Percentiles rank a stretch among this genome's conserved stretches.
Conservation (phyloP, 2,329 filamentous ascomycete species). For the Metarhizium anisopliae region DNA sequence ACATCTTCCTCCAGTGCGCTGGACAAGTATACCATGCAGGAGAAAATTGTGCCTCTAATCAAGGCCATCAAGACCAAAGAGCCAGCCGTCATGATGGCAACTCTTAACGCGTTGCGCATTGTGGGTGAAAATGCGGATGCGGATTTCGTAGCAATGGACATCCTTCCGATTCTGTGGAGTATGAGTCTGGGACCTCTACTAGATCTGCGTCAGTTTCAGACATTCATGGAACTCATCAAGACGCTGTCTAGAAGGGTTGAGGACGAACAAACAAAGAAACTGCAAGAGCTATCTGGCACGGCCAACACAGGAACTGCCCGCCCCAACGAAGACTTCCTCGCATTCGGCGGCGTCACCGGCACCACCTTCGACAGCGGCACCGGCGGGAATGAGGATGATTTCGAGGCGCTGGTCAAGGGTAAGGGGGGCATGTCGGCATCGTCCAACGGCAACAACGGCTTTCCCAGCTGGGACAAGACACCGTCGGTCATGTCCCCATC, state of each 20-base stretch:
- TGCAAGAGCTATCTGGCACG: conserved; percentile 69
- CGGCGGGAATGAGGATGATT: conserved; percentile 59
- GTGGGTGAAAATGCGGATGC: conserved; percentile 75
- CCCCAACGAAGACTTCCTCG: conserved; percentile 58
- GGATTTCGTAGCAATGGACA: conserved; percentile 86
- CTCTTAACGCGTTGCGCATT: conserved; percentile 73
- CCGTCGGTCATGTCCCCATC: conserved; percentile 26
- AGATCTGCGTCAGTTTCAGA: conserved; percentile 77
- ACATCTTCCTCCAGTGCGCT: conserved; percentile 65
- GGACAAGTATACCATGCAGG: conserved; percentile 97
- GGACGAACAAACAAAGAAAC: conserved; percentile 76
- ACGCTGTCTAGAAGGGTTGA: conserved; percentile 71
- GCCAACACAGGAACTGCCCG: conserved; percentile 39
- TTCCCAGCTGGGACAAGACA: conserved; percentile 40
- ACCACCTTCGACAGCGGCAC: conserved; percentile 37
- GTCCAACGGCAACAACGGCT: conserved; percentile 33
- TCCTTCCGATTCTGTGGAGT: conserved; percentile 81
- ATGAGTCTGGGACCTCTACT: conserved; percentile 88
- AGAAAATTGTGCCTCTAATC: conserved; percentile 87
- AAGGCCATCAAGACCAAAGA: conserved; percentile 96
- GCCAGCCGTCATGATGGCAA: conserved; percentile 93
- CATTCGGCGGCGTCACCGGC: conserved; percentile 59
- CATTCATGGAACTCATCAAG: conserved; percentile 86
- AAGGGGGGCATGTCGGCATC: conserved; percentile 25
- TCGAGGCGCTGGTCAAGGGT: conserved; percentile 83